These are phyloP conservation scores for Pseudocercospora musae DNA, from an alignment of 2,329 filamentous ascomycete species.

Conservation along the genomic window DNA sequence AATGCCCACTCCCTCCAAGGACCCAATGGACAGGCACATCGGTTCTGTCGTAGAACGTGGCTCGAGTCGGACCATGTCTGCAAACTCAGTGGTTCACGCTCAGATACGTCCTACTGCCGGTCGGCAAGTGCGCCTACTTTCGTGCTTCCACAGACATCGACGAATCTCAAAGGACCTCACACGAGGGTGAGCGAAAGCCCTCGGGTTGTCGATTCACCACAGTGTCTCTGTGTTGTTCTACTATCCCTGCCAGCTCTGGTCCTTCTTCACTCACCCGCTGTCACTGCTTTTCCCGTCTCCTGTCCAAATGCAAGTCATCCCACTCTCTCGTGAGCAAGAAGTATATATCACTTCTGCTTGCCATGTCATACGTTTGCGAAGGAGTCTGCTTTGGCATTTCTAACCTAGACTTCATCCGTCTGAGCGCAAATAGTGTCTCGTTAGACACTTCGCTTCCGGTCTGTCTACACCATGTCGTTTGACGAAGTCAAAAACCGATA, in stretches of 20 bases:
- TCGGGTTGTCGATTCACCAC: background rate
- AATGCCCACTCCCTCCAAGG: background rate
- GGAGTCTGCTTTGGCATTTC: background rate
- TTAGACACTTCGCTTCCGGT: background rate
- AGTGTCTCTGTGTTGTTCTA: background rate
- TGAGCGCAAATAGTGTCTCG: background rate
- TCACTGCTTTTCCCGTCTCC: background rate
- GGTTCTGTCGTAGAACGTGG: conserved; percentile 19
- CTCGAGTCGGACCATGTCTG: conserved; percentile 18
- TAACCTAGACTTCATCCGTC: conserved; percentile 1
- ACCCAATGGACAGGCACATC: conserved; percentile 12
- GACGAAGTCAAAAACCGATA: conserved; percentile 25
- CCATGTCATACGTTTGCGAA: conserved; percentile 12
- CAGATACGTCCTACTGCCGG: background rate
- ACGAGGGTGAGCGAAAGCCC: background rate
- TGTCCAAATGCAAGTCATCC: conserved; percentile 17
- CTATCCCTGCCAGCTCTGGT: conserved; percentile 7
- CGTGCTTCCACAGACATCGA: background rate
- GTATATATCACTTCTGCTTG: conserved; percentile 8
- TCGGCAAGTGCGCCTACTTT: conserved; percentile 4
- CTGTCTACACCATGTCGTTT: conserved; percentile 13
- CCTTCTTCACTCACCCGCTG: background rate
- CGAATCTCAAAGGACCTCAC: background rate
- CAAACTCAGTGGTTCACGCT: conserved; percentile 9
- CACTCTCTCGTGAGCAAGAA: conserved; percentile 14